Evolutionary conservation across 805 yeast genomes (phyloP), one percentile per base, ranked within the genome.

Genomic region (Candida vartiovaarae): DNA sequence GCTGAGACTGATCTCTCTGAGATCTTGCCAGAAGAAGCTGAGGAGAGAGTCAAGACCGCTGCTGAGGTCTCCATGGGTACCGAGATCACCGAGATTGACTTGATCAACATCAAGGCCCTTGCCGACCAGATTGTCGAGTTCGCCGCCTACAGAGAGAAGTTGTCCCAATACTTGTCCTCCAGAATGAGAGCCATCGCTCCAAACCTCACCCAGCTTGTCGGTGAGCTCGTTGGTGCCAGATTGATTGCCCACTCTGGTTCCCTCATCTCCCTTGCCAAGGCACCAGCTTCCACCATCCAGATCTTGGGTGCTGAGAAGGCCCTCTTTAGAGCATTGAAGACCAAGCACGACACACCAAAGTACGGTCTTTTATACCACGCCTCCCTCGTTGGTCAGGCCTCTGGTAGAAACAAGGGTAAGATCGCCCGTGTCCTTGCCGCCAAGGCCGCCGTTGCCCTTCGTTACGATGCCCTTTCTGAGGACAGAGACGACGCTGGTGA

Each of bases 1-100:
- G 70, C 87, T 39, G 91, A 82, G 51, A 83, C 95, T 44, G 98
- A 93, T 63, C 80, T 93, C 70, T 80, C 95, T 56, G 84, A 82
- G 55, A 82, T 93, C 53, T 72, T 90, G 53, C 98, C 96, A 48
- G 99, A 93, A 65, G 95, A 93, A 56, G 68, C 82, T 50, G 97
- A 95, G 68, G 84, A 84, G 63, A 87, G 81, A 66, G 90, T 93
- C 43, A 93, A 93, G 72, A 68, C 89, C 45, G 96, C 98, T 55
- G 98, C 99, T 55, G 98, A 93, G 75, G 89, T 93, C 54, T 90
- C 98, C 41, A 93, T 93, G 99, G 99, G 99, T 74, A 93, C 98
- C 49, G 99, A 93, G 70, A 91, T 93, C 66, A 91, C 98, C 45
- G 90, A 84, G 49, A 75, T 76, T 53, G 99, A 93, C 68, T 75